Evolutionary conservation across 345 rosid genomes (phyloP).

Genomic region (Alliaria petiolata): DNA sequence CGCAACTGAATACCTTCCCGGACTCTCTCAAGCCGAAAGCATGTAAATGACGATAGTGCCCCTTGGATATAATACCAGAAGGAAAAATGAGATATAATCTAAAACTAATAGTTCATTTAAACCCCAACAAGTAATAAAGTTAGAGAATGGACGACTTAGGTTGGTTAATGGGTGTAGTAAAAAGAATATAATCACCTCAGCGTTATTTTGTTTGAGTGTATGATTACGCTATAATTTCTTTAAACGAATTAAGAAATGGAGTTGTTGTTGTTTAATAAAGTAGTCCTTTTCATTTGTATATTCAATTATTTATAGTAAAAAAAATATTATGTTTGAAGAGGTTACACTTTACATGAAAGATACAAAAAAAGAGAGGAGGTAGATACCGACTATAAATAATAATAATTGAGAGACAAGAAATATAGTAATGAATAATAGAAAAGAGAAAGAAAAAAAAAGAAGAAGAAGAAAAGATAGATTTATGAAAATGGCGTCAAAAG

Average conservation of each 20-base stretch:
- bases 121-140: background rate
- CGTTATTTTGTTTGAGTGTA: slow-evolving; percentile 13
- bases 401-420: slow-evolving; percentile 22
- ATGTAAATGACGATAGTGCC: slow-evolving; percentile 1
- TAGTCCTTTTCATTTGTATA: slow-evolving; percentile 10
- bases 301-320: background rate
- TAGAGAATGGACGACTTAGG: background rate
- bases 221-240: slow-evolving; percentile 18
- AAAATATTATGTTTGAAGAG: background rate
- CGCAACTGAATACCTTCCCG: background rate
- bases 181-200: background rate
- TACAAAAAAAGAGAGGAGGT: slow-evolving; percentile 17
- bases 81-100: background rate
- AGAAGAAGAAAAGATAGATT: slow-evolving; percentile 18
- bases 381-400: slow-evolving; percentile 29
- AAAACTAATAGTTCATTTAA: background rate
- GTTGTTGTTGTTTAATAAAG: slow-evolving; percentile 1
- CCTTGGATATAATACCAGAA: background rate
- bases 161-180: slow-evolving; percentile 13
- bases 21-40: slow-evolving; percentile 4
- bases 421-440: slow-evolving; percentile 5
- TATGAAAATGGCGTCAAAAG: slow-evolving; percentile 33
- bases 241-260: background rate
- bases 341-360: slow-evolving; percentile 20
- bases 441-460: background rate